Base-by-base conservation (phyloP, 1,284 basidiomycete species). In the Cutaneotrichosporon mucoides region DNA sequence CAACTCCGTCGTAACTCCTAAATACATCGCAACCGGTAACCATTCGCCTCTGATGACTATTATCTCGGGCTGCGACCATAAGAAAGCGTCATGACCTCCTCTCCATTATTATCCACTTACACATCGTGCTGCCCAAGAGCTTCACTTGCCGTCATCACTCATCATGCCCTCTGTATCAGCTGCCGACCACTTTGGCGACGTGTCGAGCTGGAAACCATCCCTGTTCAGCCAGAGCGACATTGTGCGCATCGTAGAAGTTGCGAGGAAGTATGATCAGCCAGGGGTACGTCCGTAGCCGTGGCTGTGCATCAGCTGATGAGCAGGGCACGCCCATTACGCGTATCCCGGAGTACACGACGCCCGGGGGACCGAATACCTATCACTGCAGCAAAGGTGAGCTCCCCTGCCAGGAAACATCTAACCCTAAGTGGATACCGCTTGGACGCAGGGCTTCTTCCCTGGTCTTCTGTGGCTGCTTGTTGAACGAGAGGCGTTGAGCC, bases 391-490 rank as follows among this genome's bases (percentile, higher is more conserved):
- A 66, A 44, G 24, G 24, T 24, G 24, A 24, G n/a, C n/a, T n/a
- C n/a, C n/a, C n/a, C n/a, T n/a, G n/a, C n/a, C n/a, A n/a, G n/a
- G n/a, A n/a, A n/a, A n/a, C n/a, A n/a, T n/a, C n/a, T n/a, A n/a
- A n/a, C n/a, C n/a, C n/a, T n/a, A n/a, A 24, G 57, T 65, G 41
- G 60, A 55, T 10, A 65, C 59, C 9, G 57, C 68, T 0, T 73
- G 71, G 72, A 75, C 73, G 5, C 67, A 73, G 45, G 73, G 72
- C 4, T 73, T 72, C 68, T 73, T 72, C 54, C 68, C 69, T n/a
- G 72, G 69, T 16, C 59, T 69, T 4, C 57, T 75, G 6, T 75
- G 73, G 73, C 60, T 70, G 1, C 52, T 73, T 2, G 66, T 65
- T 8, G 72, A 73, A 54, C 68, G 72, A 33, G 37, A 56, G 8